phyloP scores from a whole-genome alignment of 208 protist species.

The Herpetomonas muscarum region DNA sequence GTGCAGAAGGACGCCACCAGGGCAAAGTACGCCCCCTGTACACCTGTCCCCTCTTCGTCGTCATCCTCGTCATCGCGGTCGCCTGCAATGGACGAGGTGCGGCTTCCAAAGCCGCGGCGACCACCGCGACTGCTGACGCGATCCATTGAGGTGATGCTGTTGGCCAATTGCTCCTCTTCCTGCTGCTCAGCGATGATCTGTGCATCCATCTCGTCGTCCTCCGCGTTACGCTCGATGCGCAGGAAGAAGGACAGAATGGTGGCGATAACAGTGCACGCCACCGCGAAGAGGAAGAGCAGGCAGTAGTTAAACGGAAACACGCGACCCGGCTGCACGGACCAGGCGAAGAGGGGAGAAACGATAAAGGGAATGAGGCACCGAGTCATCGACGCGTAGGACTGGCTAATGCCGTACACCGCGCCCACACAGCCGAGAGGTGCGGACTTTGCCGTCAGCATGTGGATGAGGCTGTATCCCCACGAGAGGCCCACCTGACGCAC shows the following conservation, averaged over 20 bases:
- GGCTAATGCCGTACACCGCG: constrained; percentile 55
- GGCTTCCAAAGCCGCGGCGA: not conserved
- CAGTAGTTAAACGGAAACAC: constrained; percentile 52
- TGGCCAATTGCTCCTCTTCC: not conserved
- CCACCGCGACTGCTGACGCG: no score
- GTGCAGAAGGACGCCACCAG: constrained; percentile 26
- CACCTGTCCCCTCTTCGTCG: not conserved
- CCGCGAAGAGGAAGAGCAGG: constrained; percentile 40
- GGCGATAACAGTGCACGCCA: not conserved
- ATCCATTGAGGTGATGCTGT: no score
- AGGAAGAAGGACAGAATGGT: not conserved
- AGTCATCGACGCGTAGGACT: constrained; percentile 34
- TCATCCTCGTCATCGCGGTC: not conserved
- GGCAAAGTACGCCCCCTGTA: constrained; percentile 16
- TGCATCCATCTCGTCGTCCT: constrained; percentile 4
- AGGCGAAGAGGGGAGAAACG: constrained; percentile 54
- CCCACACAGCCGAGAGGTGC: constrained; percentile 46
- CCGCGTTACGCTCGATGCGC: not conserved
- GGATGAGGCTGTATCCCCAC: constrained; percentile 49
- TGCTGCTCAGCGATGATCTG: not conserved
- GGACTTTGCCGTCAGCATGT: constrained; percentile 47
- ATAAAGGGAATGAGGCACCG: constrained; percentile 43
- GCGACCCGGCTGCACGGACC: constrained; percentile 28
- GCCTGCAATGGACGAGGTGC: not conserved
- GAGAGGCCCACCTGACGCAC: constrained; percentile 38